A percentile compares a stretch with the other conserved stretches of the same genome.
phyloP scores from a whole-genome alignment of 768 basidiomycete species.

The Lactarius tabidus region DNA sequence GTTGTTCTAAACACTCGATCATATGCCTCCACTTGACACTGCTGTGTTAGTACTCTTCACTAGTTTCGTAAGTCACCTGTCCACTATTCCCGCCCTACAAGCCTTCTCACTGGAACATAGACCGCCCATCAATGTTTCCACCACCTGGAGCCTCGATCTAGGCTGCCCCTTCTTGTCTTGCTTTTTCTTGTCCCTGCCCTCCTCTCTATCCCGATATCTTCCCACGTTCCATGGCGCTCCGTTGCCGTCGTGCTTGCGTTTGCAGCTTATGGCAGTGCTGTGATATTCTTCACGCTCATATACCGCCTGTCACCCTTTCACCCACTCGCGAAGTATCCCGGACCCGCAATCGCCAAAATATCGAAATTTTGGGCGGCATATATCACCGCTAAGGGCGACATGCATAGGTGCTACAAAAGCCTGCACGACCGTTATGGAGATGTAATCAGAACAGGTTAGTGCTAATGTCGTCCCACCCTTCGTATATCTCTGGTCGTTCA shows the following conservation, averaged over 20 bases:
- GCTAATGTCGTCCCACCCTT: not conserved
- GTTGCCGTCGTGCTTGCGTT: not conserved
- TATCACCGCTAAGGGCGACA: conserved; percentile 27
- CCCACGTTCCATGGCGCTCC: not conserved
- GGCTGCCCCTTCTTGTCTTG: not conserved
- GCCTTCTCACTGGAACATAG: not conserved
- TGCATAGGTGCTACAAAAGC: conserved; percentile 31
- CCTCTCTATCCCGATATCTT: not conserved
- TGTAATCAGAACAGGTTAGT: conserved; percentile 37
- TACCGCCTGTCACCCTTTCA: not conserved
- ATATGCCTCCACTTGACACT: too few species aligned
- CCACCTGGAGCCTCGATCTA: not conserved
- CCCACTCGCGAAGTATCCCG: conserved; percentile 33
- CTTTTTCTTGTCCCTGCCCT: not conserved
- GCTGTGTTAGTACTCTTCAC: too few species aligned
- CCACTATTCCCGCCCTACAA: not conserved
- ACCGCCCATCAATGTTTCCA: not conserved
- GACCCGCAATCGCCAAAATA: conserved; percentile 31
- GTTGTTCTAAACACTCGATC: too few species aligned
- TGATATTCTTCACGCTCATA: not conserved
- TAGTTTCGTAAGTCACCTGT: too few species aligned
- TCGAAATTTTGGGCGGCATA: conserved; percentile 31
- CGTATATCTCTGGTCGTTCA: not conserved
- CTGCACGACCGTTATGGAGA: conserved; percentile 38
- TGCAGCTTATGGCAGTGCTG: not conserved